A percentile compares a stretch with the other conserved stretches of the same genome.
Evolutionary conservation across 2,329 filamentous ascomycete genomes (phyloP).

Genomic region (Microcera coccophila): DNA sequence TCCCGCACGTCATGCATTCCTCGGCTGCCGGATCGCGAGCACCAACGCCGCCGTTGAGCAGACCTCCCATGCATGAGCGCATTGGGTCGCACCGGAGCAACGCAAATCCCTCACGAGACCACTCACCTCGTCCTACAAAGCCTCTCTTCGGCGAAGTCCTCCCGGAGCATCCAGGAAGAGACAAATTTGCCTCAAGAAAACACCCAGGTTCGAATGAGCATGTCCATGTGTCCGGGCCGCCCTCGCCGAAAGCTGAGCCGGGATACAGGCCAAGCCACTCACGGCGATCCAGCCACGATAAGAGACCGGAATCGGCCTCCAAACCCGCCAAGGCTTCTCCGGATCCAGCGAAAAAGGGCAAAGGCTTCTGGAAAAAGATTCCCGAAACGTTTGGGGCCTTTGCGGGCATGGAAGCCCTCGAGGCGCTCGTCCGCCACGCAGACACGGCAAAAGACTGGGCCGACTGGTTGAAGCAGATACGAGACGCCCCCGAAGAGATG

Average conservation of each 20-base stretch:
- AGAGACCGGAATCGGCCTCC: background rate
- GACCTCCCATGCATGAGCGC: background rate
- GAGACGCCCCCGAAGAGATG: slow-evolving; percentile 31
- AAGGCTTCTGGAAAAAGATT: slow-evolving; percentile 20
- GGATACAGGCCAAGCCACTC: too few species aligned
- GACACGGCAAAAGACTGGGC: slow-evolving; percentile 34
- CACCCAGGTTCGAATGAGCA: background rate
- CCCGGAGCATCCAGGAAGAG: background rate
- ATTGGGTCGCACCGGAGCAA: background rate
- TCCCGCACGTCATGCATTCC: background rate
- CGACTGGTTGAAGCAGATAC: slow-evolving; percentile 31
- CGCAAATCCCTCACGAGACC: background rate
- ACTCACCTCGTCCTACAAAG: background rate
- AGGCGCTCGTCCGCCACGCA: slow-evolving; percentile 25
- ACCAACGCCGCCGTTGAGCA: background rate
- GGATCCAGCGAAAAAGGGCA: too few species aligned
- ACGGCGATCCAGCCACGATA: too few species aligned
- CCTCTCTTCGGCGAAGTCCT: too few species aligned
- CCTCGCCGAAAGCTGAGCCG: too few species aligned
- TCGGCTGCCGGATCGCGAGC: background rate
- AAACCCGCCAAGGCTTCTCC: background rate
- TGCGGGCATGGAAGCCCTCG: slow-evolving; percentile 24
- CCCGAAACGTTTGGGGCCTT: slow-evolving; percentile 26
- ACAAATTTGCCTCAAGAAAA: background rate
- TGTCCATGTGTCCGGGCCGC: too few species aligned